Base-by-base conservation (phyloP, 352 stramenopile species). In the Phytopythium cucurbitacearum region DNA sequence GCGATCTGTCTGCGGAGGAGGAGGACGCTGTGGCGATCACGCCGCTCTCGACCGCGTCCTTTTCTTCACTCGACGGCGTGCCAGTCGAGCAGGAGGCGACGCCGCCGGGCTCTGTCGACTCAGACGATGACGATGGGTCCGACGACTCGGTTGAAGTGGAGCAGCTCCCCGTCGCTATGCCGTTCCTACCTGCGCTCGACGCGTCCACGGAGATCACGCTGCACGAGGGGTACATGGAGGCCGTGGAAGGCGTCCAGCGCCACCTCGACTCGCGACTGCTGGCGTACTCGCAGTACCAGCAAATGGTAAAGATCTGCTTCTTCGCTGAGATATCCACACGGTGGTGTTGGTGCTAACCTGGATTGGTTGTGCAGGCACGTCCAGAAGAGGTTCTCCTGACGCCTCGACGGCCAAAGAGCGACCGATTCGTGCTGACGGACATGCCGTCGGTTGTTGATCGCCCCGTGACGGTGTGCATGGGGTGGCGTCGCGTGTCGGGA, bases 141-240 rank as follows among this genome's bases (percentile, higher is more conserved):
- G 63, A 72, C 3, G 67, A 73, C 15, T 73, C 69, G 40, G 65
- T 84, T 7, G 77, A 89, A 49, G 57, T 80, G 8, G 72, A 85
- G 12, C 54, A 66, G 40, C 67, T 80, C 40, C 69, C 69, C 9
- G 67, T 80, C 37, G 57, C 60, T 21, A 71, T 89, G 50, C 83
- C 83, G 5, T 89, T 87, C 59, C 63, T 91, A 12, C 83, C 83
- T 6, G 77, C 76, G 52, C 66, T 94, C 16, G 81, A 91, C 48
- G 80, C 81, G 40, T 94, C 84, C n/a, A 92, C 80, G 11, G 67
- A 94, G 71, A 92, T 94, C 63, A 92, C 76, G 45, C 85, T 88
- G 57, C 68, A 82, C 44, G 84, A 92, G 28, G 84, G 83, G 47
- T 94, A 89, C 51, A 80, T 69, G 40, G 84, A 91, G 36, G 83